phyloP scores from a whole-genome alignment of 192 early-diverging fungal genomes.

The Dissophora ornata region DNA sequence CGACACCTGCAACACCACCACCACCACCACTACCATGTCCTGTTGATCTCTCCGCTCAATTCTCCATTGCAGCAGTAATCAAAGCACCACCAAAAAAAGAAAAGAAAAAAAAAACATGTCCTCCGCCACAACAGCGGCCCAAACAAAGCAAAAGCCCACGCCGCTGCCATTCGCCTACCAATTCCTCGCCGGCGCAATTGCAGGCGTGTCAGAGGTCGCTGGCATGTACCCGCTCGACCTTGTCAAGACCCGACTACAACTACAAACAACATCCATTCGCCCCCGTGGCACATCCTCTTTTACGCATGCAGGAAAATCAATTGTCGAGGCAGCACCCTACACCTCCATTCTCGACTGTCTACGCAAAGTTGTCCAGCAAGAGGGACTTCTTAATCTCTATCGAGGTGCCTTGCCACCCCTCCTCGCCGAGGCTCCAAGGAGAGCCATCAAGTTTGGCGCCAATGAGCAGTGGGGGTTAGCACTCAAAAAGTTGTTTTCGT shows the following conservation, averaged over 20 bases:
- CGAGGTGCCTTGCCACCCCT: conserved; percentile 91
- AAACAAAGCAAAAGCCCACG: background rate
- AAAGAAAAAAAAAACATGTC: too few relatives aligned
- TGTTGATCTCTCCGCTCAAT: too few relatives aligned
- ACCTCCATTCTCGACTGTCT: conserved; percentile 87
- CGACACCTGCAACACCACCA: too few relatives aligned
- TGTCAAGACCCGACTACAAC: conserved; percentile 93
- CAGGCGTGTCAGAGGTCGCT: conserved; percentile 84
- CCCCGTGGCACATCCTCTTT: background rate
- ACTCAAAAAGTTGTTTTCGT: conserved; percentile 75
- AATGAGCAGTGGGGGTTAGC: conserved; percentile 83
- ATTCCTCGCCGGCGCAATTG: conserved; percentile 77
- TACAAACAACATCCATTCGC: conserved; percentile 40
- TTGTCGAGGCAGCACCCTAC: conserved; percentile 60
- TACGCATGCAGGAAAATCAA: background rate
- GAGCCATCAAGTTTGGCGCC: conserved; percentile 93
- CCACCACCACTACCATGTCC: too few relatives aligned
- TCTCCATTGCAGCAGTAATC: too few relatives aligned
- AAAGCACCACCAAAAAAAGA: too few relatives aligned
- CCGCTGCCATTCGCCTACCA: conserved; percentile 78
- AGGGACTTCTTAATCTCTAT: conserved; percentile 79
- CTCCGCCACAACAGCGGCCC: too few relatives aligned
- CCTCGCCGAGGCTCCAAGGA: conserved; percentile 92
- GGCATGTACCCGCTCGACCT: conserved; percentile 93
- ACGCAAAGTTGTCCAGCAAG: conserved; percentile 84